These are phyloP conservation scores for Corallochytrium limacisporum DNA, from an alignment of 78 protist species.

Conservation along the genomic window DNA sequence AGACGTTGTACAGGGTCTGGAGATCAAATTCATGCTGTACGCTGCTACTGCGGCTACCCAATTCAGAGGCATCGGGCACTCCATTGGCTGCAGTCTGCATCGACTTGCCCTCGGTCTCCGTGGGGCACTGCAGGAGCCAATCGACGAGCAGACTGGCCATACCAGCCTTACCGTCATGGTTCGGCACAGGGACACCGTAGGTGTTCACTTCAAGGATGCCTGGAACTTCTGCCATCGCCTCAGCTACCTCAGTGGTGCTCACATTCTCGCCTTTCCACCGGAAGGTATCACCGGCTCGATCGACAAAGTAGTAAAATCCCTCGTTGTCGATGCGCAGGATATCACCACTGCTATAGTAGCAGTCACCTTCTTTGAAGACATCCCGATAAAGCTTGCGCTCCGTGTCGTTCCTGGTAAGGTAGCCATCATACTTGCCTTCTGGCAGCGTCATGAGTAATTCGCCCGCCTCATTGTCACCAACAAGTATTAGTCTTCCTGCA, in stretches of 20 bases:
- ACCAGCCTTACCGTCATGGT: too few species aligned
- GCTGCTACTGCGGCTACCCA: too few species aligned
- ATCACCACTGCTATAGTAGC: conserved; percentile 24
- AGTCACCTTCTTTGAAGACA: conserved; percentile 11
- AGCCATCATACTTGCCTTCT: background rate
- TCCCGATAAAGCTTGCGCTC: too few species aligned
- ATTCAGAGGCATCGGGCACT: too few species aligned
- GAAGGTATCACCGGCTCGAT: conserved; percentile 37
- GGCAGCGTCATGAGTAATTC: conserved; percentile 3
- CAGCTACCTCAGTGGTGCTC: conserved; percentile 26
- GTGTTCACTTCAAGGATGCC: too few species aligned
- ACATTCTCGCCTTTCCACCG: conserved; percentile 48
- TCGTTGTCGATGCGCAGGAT: background rate
- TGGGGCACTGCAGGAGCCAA: too few species aligned
- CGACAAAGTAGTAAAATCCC: conserved; percentile 32
- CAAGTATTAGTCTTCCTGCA: background rate
- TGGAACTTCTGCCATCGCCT: background rate
- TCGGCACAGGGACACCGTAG: background rate
- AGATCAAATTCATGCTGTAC: too few species aligned
- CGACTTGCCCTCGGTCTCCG: too few species aligned
- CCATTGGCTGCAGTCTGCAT: too few species aligned
- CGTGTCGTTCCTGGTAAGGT: too few species aligned
- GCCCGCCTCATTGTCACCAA: background rate
- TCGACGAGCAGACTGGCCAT: too few species aligned
- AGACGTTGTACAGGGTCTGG: too few species aligned